Conservation (phyloP, 2,329 filamentous ascomycete genomes). For the Orbilia quercus region DNA sequence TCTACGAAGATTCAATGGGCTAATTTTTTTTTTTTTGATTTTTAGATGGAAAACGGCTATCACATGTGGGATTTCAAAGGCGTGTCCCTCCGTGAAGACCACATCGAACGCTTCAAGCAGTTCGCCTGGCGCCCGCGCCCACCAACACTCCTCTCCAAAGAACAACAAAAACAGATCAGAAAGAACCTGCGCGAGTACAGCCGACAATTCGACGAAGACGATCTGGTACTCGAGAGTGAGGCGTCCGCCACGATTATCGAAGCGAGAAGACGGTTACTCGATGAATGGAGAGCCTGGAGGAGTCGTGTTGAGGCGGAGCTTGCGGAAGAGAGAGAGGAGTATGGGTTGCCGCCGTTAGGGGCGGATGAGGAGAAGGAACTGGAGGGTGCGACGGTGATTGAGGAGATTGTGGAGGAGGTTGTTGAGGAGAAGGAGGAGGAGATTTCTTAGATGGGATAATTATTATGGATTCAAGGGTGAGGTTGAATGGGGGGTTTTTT, state of each 20-base stretch:
- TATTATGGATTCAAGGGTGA: not conserved
- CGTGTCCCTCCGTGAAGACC: slow-evolving; percentile 86
- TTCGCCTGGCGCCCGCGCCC: slow-evolving; percentile 94
- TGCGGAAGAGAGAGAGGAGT: slow-evolving; percentile 74
- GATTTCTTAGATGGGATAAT: slow-evolving; percentile 63
- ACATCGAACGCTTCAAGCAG: slow-evolving; percentile 97
- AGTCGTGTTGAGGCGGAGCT: slow-evolving; percentile 77
- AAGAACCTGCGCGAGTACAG: slow-evolving; percentile 98
- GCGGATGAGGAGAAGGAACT: slow-evolving; percentile 72
- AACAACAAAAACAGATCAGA: slow-evolving; percentile 96
- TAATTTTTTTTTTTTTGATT: slow-evolving; percentile 56
- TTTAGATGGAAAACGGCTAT: slow-evolving; percentile 98
- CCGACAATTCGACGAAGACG: slow-evolving; percentile 92
- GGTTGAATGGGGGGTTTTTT: slow-evolving; percentile 11
- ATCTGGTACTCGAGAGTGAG: slow-evolving; percentile 90
- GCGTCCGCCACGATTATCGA: slow-evolving; percentile 89
- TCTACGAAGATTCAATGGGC: slow-evolving; percentile 32
- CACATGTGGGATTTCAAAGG: slow-evolving; percentile 98
- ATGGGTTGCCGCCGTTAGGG: slow-evolving; percentile 75
- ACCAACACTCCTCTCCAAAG: slow-evolving; percentile 88
- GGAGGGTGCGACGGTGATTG: slow-evolving; percentile 77
- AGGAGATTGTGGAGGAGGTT: slow-evolving; percentile 77
- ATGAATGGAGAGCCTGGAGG: slow-evolving; percentile 91
- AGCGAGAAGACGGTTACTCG: slow-evolving; percentile 80
- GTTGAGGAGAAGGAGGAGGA: slow-evolving; percentile 84